Percentiles rank a stretch among this genome's conserved stretches.
Conservation (phyloP, 768 basidiomycete genomes). For the Pholiota conissans region DNA sequence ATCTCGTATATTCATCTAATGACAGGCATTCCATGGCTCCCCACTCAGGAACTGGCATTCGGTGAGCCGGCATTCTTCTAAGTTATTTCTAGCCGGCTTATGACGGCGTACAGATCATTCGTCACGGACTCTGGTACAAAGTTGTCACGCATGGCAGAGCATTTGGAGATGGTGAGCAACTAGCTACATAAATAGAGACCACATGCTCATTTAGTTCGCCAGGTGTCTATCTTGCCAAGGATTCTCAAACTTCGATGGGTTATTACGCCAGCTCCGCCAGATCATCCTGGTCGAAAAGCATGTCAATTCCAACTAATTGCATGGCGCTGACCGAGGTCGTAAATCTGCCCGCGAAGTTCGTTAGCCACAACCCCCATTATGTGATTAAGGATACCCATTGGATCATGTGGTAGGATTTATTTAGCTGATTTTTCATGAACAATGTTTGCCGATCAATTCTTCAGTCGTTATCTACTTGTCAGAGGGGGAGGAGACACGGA, state of each 20-base stretch:
- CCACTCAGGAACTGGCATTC: constrained; percentile 71
- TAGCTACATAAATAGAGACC: too few species aligned
- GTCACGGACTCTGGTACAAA: constrained; percentile 71
- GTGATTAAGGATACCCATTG: constrained; percentile 66
- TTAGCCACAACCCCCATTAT: constrained; percentile 50
- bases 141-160: constrained; percentile 56
- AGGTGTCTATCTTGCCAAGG: constrained; percentile 73
- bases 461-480: constrained; percentile 65
- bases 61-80: constrained; percentile 32
- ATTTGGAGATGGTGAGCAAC: constrained; percentile 54
- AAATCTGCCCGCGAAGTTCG: constrained; percentile 57
- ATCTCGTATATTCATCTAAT: background rate
- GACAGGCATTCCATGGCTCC: constrained; percentile 70
- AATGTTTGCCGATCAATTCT: background rate
- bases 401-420: constrained; percentile 56
- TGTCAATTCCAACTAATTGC: constrained; percentile 44
- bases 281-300: constrained; percentile 54
- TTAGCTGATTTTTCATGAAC: background rate
- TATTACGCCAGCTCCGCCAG: constrained; percentile 36
- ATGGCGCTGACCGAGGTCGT: constrained; percentile 67
- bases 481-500: constrained; percentile 25
- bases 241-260: constrained; percentile 48
- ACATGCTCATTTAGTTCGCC: constrained; percentile 3
- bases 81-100: background rate
- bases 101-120: constrained; percentile 52